Percentiles rank a stretch among this genome's conserved stretches.
phyloP scores from a whole-genome alignment of 768 basidiomycete genomes.

The Boletus reticulatus region DNA sequence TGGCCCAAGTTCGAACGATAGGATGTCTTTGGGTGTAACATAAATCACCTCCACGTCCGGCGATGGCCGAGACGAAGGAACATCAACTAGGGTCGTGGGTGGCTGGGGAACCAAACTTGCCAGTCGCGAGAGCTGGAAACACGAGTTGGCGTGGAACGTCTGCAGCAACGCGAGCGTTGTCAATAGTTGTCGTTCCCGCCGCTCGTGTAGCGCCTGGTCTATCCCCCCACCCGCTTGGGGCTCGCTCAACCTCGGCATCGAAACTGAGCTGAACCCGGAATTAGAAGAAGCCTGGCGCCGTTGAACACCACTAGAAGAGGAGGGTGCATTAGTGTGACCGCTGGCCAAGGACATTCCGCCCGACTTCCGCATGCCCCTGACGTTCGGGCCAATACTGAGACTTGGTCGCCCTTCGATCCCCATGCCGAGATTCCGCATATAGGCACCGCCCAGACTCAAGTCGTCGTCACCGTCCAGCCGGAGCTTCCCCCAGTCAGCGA shows the following conservation, averaged over 20 bases:
- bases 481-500: slow-evolving; percentile 53
- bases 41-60: slow-evolving; percentile 34
- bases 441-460: slow-evolving; percentile 38
- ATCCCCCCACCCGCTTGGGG: slow-evolving; percentile 3
- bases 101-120: slow-evolving; percentile 25
- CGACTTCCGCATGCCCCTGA: slow-evolving; percentile 40
- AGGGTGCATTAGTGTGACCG: slow-evolving; percentile 33
- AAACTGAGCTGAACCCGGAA: slow-evolving; percentile 17
- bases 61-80: neutral
- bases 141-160: slow-evolving; percentile 65
- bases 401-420: slow-evolving; percentile 67
- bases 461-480: slow-evolving; percentile 69
- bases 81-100: neutral
- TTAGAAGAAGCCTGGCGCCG: slow-evolving; percentile 34
- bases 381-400: slow-evolving; percentile 21
- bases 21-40: slow-evolving; percentile 60
- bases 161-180: slow-evolving; percentile 62
- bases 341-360: slow-evolving; percentile 49
- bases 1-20: slow-evolving; percentile 71
- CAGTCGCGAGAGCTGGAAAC: slow-evolving; percentile 53
- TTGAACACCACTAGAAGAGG: slow-evolving; percentile 29
- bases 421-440: slow-evolving; percentile 60
- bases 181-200: slow-evolving; percentile 35
- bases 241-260: slow-evolving; percentile 30
- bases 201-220: slow-evolving; percentile 20